Evolutionary conservation across 345 rosid genomes (phyloP), one percentile per base, ranked within the genome.

Genomic region (Firmiana major): DNA sequence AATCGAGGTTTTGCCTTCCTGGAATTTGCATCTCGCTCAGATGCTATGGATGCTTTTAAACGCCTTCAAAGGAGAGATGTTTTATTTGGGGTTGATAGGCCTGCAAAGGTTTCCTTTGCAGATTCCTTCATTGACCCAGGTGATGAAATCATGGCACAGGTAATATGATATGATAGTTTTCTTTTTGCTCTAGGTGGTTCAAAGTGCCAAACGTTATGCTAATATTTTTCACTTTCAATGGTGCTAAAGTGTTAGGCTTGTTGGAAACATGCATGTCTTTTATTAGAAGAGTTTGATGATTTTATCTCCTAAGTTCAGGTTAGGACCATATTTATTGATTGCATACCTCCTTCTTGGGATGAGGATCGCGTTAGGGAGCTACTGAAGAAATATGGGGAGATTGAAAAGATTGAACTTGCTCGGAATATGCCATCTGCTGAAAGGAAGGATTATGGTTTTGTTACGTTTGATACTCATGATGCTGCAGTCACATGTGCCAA

Each of bases 71-170:
- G 89, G 80, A 93, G 97, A 81, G 99, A 96, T 84, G 89, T 93
- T 79, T 75, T 90, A 49, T 93, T 96, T 82, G 99, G 99, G 81
- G 91, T 91, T 85, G 99, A 96, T 85, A 90, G 94, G 83, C 94
- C 97, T 82, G 97, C 97, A 28, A 96, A 94, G 92, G 92, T 96
- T 79, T 90, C 97, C 71, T 93, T 96, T 90, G 92, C 99, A 55
- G 98, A 96, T 87, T 93, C 99, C 76, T 92, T 91, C 87, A 89
- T 92, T 79, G 98, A 92, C 81, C 91, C 94, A 8, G 94, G 97
- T 43, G 99, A 92, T 84, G 98, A 93, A 82, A 88, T 96, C 64
- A 96, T 96, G 99, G 89, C 97, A 74, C 98, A 96, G 97, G 99
- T 96, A 90, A 85, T 66, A 74, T 74, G 71, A 66, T 78, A 67